Evolutionary conservation across 345 rosid species (phyloP), one percentile per base, ranked within the genome.

Genomic region (Brassica juncea): DNA sequence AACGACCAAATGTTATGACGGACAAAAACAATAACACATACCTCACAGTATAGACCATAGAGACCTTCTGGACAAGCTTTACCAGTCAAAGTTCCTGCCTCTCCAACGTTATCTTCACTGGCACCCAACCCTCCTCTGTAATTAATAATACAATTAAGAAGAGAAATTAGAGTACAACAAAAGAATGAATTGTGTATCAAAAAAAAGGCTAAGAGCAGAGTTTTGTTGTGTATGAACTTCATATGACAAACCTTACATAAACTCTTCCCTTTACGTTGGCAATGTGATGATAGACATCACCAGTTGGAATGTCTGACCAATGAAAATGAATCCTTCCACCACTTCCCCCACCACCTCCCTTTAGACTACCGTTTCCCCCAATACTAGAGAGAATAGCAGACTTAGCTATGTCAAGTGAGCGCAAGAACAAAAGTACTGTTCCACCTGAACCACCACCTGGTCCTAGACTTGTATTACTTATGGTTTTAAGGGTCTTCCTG

Each of bases 401-500:
- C 67, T 72, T 77, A 14, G 85, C 85, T 75, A 94, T 85, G 30
- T 81, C 82, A 70, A 88, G 71, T n/a, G 85, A 14, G 66, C 80
- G 90, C 77, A 92, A 79, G 85, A 89, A 94, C 63, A 94, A 66
- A 71, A 94, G 93, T 77, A 92, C 86, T 2, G 98, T 92, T 80
- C 98, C 98, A 82, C 98, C 98, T 70, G 97, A 89, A 67, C 97
- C 98, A 77, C 98, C 98, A 60, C 97, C 98, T 55, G 98, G 94
- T 66, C 94, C 94, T 79, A 82, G 67, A 60, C 74, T 80, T 67
- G 91, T 83, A 66, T 74, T 78, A 65, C 83, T 80, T 42, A 70
- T 72, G 71, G 66, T 80, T 76, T 84, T 77, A 58, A 84, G 72
- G 34, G 76, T 82, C 73, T 88, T 89, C 78, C 88, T 89, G 75